Conservation (phyloP, 1,139 yeast genomes). For the Suhomyces bolitotheri region DNA sequence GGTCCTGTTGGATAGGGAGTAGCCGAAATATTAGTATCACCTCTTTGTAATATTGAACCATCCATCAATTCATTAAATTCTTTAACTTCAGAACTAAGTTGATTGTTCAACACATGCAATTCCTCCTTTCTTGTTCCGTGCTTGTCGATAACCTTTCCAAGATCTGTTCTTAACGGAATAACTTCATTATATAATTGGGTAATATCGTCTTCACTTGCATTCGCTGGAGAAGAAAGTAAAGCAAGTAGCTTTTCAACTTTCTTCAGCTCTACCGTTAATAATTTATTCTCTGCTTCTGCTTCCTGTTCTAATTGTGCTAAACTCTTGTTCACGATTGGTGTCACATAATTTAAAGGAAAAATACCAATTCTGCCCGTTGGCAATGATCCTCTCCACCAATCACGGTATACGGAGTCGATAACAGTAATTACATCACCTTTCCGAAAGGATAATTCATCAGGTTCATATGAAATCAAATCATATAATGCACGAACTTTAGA, state of each 20-base stretch:
- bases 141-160: constrained; percentile 73
- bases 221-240: constrained; percentile 47
- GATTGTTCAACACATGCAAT: constrained; percentile 64
- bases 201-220: constrained; percentile 42
- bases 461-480: constrained; percentile 71
- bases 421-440: constrained; percentile 82
- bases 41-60: constrained; percentile 34
- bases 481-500: constrained; percentile 81
- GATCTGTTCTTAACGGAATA: constrained; percentile 69
- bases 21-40: constrained; percentile 8
- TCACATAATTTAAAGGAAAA: constrained; percentile 92
- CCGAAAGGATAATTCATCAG: constrained; percentile 68
- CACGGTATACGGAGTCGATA: constrained; percentile 82
- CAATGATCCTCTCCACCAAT: constrained; percentile 94
- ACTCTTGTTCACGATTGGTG: constrained; percentile 70
- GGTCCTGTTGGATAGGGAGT: constrained; percentile 24
- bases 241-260: constrained; percentile 34
- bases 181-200: constrained; percentile 65
- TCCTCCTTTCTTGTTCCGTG: constrained; percentile 76
- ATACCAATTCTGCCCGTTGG: constrained; percentile 76
- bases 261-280: constrained; percentile 33
- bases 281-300: constrained; percentile 28
- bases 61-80: constrained; percentile 73
- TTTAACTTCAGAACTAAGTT: constrained; percentile 65
- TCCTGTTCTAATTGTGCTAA: constrained; percentile 44